Percentiles rank a stretch among this genome's conserved stretches.
phyloP scores from a whole-genome alignment of 306 rosid genomes.

The Castanopsis chinensis region DNA sequence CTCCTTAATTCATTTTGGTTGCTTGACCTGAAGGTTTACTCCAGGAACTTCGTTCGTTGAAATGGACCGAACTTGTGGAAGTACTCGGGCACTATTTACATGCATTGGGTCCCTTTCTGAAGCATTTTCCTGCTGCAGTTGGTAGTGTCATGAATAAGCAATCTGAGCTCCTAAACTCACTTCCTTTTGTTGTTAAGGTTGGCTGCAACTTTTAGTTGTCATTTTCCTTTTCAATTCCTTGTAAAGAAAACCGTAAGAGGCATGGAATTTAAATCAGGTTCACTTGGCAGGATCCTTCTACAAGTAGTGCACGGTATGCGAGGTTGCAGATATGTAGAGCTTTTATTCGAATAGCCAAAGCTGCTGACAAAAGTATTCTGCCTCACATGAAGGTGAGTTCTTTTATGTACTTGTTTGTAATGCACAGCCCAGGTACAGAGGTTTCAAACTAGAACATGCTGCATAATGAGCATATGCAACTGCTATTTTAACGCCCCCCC shows the following conservation, averaged over 20 bases:
- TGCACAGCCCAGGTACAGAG: background rate
- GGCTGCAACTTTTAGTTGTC: constrained; percentile 21
- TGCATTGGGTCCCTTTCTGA: constrained; percentile 87
- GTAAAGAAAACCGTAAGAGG: constrained; percentile 4
- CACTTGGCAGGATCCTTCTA: constrained; percentile 66
- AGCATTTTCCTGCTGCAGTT: constrained; percentile 85
- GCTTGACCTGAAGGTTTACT: constrained; percentile 66
- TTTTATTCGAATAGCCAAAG: constrained; percentile 89
- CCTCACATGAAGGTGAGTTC: constrained; percentile 94
- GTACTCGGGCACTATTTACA: constrained; percentile 86
- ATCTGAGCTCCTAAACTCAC: constrained; percentile 87
- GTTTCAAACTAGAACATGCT: constrained; percentile 16
- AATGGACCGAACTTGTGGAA: constrained; percentile 87
- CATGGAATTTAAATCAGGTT: constrained; percentile 25
- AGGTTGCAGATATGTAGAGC: constrained; percentile 92
- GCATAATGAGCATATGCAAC: background rate
- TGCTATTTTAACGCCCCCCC: too few species aligned
- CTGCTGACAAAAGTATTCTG: constrained; percentile 86
- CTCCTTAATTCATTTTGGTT: constrained; percentile 17
- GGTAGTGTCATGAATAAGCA: constrained; percentile 85
- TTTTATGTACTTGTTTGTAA: constrained; percentile 10
- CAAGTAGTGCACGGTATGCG: constrained; percentile 78
- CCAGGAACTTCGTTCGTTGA: constrained; percentile 77
- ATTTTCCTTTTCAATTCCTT: constrained; percentile 11
- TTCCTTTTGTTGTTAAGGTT: constrained; percentile 73